Percentiles rank a stretch among this genome's conserved stretches.
Conservation (phyloP, 2,329 filamentous ascomycete genomes). For the Leptographium flavum region DNA sequence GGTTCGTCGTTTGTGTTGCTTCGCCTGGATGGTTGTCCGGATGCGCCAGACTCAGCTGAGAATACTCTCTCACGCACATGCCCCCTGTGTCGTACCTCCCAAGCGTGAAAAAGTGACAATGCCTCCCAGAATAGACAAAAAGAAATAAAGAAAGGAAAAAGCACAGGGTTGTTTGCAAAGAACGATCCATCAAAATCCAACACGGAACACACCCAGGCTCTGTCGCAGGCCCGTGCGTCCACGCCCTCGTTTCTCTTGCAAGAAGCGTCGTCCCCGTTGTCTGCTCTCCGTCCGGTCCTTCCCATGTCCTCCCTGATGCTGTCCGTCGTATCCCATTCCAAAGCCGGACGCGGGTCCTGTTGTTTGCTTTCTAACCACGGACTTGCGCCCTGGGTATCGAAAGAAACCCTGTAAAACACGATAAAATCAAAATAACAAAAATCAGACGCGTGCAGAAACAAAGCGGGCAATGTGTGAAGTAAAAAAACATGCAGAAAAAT, state of each 20-base stretch:
- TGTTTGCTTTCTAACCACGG: conserved; percentile 7
- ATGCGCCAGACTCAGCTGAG: too few species aligned
- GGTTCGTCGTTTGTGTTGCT: too few species aligned
- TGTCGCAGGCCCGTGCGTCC: too few species aligned
- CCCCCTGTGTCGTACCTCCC: neutral
- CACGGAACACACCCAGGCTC: too few species aligned
- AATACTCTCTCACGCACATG: neutral
- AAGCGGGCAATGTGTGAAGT: neutral
- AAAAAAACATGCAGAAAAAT: neutral
- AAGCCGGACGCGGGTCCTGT: conserved; percentile 8
- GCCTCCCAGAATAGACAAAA: conserved; percentile 7
- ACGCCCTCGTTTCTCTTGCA: too few species aligned
- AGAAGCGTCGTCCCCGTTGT: too few species aligned
- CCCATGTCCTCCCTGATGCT: neutral
- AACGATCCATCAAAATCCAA: neutral
- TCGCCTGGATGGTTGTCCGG: too few species aligned
- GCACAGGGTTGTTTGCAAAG: neutral
- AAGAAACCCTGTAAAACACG: conserved; percentile 6
- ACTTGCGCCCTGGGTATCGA: conserved; percentile 7
- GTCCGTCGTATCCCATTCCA: neutral
- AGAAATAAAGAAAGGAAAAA: neutral
- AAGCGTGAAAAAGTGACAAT: conserved; percentile 1
- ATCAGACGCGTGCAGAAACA: neutral
- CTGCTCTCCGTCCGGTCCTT: too few species aligned
- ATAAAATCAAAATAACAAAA: neutral